These are phyloP conservation scores for Cercospora canescens DNA, from an alignment of 2,329 filamentous ascomycete genomes.

Conservation along the genomic window DNA sequence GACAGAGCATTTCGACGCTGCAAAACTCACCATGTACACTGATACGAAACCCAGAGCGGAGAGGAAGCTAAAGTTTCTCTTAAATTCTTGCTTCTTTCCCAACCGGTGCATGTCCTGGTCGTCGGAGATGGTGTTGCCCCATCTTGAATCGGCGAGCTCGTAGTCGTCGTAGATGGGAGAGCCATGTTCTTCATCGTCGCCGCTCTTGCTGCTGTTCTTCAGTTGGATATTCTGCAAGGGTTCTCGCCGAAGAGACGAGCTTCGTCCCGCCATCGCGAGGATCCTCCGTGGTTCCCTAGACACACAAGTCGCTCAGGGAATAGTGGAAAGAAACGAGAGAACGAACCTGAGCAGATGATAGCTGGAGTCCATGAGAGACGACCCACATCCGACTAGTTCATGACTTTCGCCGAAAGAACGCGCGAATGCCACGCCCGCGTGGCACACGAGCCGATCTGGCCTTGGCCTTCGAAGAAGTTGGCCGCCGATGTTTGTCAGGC, in stretches of 20 bases:
- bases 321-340: not conserved
- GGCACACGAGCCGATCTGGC: constrained; percentile 1
- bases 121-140: constrained; percentile 17
- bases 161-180: constrained; percentile 7
- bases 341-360: constrained; percentile 10
- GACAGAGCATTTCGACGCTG: constrained; percentile 14
- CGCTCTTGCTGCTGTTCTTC: constrained; percentile 1
- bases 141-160: constrained; percentile 5
- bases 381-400: constrained; percentile 3
- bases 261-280: constrained; percentile 4
- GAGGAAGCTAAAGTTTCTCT: constrained; percentile 33
- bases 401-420: not conserved
- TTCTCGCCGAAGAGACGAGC: constrained; percentile 6
- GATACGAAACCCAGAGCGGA: constrained; percentile 35
- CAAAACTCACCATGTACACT: constrained; percentile 31
- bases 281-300: not conserved
- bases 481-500: constrained; percentile 1
- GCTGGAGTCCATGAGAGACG: constrained; percentile 7
- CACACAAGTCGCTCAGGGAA: not conserved
- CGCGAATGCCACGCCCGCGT: constrained; percentile 1
- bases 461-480: not conserved
- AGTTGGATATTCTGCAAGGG: constrained; percentile 10
- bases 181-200: constrained; percentile 13
- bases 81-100: constrained; percentile 33
- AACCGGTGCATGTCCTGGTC: constrained; percentile 32